Evolutionary conservation across 768 basidiomycete species (phyloP), one percentile per base, ranked within the genome.

Genomic region (Baorangia bicolor): DNA sequence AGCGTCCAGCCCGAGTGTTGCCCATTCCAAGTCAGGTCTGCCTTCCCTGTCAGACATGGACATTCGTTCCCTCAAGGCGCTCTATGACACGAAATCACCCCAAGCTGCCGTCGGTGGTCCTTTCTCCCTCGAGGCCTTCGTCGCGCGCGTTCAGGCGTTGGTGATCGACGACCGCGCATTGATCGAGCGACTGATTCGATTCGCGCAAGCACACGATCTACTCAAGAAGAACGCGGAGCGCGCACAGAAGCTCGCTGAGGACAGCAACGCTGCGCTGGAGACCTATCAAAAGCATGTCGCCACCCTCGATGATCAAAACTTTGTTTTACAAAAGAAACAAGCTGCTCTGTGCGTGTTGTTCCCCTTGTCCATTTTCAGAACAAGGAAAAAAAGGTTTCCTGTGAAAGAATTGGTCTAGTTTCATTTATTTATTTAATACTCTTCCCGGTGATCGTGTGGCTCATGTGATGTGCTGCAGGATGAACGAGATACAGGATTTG

Each of bases 191-290:
- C 74, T 94, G 37, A 76, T 92, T 48, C 84, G 92, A 25, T 90
- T 93, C 62, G 94, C 91, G 2, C 87, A 92, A 70, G 91, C 93
- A 47, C 89, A 95, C 56, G 94, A 96, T 61, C 66, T 95, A 60
- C 79, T 96, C 57, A 96, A 94, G 80, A 90, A 87, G 74, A 94
- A 94, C 66, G 92, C 93, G 20, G 92, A 93, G 65, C 79, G 92
- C 46, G 94, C 92, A 21, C 90, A 94, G 77, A 93, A 92, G 72
- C 79, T 96, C 28, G 90, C 92, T 4, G 86, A 88, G 69, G 94
- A 94, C 48, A 90, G 88, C 38, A 86, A 83, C 56, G 70, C 67
- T 20, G 91, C 88, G 25, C 73, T 97, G 39, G 92, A 93, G 76
- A 93, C 88, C 18, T 96, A 97, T 66, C 91, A 96, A 76, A 88